Conservation (phyloP, 108 stramenopile species). For the Cyclostephanos invisitatus region DNA sequence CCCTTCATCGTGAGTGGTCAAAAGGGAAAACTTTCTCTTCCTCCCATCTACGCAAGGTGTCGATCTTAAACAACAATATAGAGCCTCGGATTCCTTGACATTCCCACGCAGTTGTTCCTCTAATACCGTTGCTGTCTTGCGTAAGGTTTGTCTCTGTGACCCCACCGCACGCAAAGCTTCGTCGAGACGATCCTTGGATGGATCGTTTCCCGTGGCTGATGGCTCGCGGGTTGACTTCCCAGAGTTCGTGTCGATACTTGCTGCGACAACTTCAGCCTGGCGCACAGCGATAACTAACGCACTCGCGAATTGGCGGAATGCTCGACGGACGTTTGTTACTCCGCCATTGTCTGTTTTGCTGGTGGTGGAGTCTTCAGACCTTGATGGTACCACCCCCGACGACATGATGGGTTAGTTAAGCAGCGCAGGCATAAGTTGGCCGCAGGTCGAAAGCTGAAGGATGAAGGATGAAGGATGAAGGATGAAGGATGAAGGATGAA, state of each 20-base stretch:
- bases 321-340: not conserved
- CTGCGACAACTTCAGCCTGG: constrained; percentile 2
- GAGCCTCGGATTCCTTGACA: constrained; percentile 38
- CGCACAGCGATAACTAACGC: constrained; percentile 9
- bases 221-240: not conserved
- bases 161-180: not conserved
- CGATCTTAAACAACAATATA: constrained; percentile 32
- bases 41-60: constrained; percentile 27
- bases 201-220: not conserved
- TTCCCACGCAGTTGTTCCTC: constrained; percentile 37
- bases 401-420: not conserved
- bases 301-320: constrained; percentile 15
- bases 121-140: constrained; percentile 16
- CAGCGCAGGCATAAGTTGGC: not conserved
- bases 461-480: no score
- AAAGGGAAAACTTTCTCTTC: constrained; percentile 24
- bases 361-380: not conserved
- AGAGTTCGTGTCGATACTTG: not conserved
- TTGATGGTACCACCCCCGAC: not conserved
- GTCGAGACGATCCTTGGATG: constrained; percentile 4
- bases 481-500: no score
- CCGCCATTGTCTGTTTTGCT: not conserved
- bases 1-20: constrained; percentile 8
- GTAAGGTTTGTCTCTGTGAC: not conserved
- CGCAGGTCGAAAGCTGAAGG: not conserved